These are phyloP conservation scores for Saturnispora gosingensis DNA, from an alignment of 805 yeast species.

Conservation along the genomic window DNA sequence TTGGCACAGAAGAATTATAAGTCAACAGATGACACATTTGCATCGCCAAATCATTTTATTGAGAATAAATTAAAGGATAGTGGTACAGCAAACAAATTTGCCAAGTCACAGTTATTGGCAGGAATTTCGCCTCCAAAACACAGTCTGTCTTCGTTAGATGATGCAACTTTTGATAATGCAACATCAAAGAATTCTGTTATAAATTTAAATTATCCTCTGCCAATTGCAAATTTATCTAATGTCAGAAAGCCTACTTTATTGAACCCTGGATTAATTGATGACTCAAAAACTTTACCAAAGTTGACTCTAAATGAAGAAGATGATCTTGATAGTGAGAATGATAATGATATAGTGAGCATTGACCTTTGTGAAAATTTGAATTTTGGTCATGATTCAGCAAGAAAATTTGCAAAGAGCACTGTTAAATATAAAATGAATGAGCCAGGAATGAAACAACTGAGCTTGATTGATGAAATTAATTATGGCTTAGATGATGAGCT, in stretches of 20 bases:
- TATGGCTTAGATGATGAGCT: conserved; percentile 12
- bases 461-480: conserved; percentile 12
- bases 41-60: background rate
- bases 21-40: background rate
- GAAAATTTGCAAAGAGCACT: background rate
- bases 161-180: background rate
- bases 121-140: conserved; percentile 6
- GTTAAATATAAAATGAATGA: background rate
- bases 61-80: background rate
- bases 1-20: background rate
- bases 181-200: background rate
- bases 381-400: background rate
- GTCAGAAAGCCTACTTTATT: background rate
- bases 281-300: background rate
- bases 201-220: background rate
- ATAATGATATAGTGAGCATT: background rate
- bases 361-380: background rate
- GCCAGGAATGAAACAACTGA: background rate
- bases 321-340: conserved; percentile 4
- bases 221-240: conserved; percentile 1
- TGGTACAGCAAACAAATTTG: background rate
- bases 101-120: conserved; percentile 6
- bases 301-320: conserved; percentile 1
- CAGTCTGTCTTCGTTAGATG: background rate
- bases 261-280: background rate